These are phyloP conservation scores for Dryas octopetala DNA, from an alignment of 306 rosid species.

Conservation along the genomic window DNA sequence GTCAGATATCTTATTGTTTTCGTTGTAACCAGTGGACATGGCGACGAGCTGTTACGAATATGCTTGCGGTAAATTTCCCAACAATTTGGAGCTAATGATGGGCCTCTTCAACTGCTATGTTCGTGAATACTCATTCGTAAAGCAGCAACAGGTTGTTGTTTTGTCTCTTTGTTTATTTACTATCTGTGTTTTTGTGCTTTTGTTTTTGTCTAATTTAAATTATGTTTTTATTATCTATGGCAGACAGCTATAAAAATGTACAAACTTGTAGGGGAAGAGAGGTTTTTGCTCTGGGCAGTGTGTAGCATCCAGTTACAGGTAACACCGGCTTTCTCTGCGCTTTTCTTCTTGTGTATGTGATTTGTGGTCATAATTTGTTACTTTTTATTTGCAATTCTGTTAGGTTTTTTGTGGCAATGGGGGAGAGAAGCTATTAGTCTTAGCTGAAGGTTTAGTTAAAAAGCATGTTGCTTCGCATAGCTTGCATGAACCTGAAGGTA, in stretches of 20 bases:
- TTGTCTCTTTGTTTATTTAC: conserved; percentile 1
- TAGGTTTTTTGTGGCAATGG: conserved; percentile 84
- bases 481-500: conserved; percentile 96
- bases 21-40: conserved; percentile 68
- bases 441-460: conserved; percentile 96
- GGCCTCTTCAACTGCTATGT: conserved; percentile 96
- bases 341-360: background rate
- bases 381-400: background rate
- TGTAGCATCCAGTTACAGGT: conserved; percentile 99
- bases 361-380: no score
- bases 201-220: background rate
- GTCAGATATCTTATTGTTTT: conserved; percentile 28
- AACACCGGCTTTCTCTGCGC: conserved; percentile 22
- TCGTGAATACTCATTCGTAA: conserved; percentile 93
- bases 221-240: conserved; percentile 19
- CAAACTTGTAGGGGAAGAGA: conserved; percentile 89
- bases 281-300: conserved; percentile 95
- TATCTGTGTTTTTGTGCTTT: background rate
- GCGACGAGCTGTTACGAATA: conserved; percentile 86
- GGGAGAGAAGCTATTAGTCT: conserved; percentile 74
- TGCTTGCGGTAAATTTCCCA: conserved; percentile 82
- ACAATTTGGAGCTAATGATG: conserved; percentile 74
- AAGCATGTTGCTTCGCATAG: conserved; percentile 92
- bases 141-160: conserved; percentile 90
- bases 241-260: conserved; percentile 99